Evolutionary conservation across 2,329 filamentous ascomycete species (phyloP).

Genomic region (Pezicula radicicola): DNA sequence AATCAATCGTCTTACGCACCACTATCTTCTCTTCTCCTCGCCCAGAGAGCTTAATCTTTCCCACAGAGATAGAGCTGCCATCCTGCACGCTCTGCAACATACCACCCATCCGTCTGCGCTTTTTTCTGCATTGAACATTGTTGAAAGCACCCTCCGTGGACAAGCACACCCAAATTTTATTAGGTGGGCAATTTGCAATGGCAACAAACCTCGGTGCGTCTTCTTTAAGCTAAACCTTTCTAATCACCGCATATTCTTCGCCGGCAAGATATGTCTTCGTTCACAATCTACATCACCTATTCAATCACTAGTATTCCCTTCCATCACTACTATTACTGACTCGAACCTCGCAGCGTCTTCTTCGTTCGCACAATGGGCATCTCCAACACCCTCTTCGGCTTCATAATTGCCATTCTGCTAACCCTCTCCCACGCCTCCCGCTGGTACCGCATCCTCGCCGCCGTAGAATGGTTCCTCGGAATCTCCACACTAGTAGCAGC

Average conservation of each 20-base stretch:
- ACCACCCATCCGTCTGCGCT: constrained; percentile 80
- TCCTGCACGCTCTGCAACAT: constrained; percentile 67
- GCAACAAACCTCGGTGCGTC: constrained; percentile 60
- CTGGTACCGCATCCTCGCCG: constrained; percentile 65
- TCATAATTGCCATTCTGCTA: constrained; percentile 60
- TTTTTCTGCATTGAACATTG: constrained; percentile 52
- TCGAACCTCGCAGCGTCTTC: constrained; percentile 38
- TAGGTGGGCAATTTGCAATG: constrained; percentile 81
- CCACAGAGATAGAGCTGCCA: constrained; percentile 56
- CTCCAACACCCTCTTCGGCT: constrained; percentile 52
- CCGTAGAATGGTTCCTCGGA: constrained; percentile 65
- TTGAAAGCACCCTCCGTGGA: constrained; percentile 68
- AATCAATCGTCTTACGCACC: constrained; percentile 69
- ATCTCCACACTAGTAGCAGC: constrained; percentile 71
- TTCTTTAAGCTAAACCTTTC: no score
- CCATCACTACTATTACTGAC: no score
- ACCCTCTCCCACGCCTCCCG: constrained; percentile 62
- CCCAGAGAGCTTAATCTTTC: constrained; percentile 75
- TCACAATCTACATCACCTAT: no score
- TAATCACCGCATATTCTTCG: no score
- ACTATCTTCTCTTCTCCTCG: constrained; percentile 67
- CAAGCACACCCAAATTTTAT: constrained; percentile 86
- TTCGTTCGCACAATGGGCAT: constrained; percentile 69
- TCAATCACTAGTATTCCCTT: no score
- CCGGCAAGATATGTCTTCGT: no score